Evolutionary conservation across 164 flowering plant genomes (phyloP).

Genomic region (Chimonanthus praecox): DNA sequence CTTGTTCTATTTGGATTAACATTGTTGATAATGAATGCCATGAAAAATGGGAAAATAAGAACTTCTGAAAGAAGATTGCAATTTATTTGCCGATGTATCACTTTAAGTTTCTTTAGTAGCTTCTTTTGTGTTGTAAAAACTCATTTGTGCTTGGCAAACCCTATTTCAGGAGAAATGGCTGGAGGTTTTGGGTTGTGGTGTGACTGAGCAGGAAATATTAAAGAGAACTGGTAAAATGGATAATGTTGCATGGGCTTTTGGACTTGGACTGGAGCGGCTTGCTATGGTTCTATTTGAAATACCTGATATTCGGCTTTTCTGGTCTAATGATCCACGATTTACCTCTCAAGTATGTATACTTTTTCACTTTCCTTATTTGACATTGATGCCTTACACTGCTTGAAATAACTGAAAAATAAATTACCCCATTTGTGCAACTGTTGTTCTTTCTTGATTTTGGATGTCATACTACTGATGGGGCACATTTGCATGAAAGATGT

Average conservation of each 20-base stretch:
- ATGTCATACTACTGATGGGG: too few relatives aligned
- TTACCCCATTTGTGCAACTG: background rate
- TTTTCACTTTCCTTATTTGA: background rate
- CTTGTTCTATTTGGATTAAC: background rate
- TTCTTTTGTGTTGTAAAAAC: background rate
- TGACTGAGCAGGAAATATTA: constrained; percentile 85
- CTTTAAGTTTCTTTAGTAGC: background rate
- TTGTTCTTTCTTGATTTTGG: too few relatives aligned
- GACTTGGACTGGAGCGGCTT: constrained; percentile 91
- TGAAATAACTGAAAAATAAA: background rate
- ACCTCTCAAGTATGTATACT: constrained; percentile 65
- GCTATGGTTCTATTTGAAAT: constrained; percentile 93
- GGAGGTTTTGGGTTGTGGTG: constrained; percentile 98
- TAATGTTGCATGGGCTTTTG: constrained; percentile 98
- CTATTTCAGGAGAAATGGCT: constrained; percentile 78
- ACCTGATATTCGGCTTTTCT: constrained; percentile 88
- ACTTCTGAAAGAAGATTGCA: background rate
- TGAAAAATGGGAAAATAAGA: background rate
- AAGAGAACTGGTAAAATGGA: constrained; percentile 54
- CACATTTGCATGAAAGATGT: too few relatives aligned
- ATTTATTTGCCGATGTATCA: background rate
- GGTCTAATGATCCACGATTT: constrained; percentile 84
- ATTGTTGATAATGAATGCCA: background rate
- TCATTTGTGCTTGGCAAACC: background rate
- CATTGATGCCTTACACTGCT: background rate